Base-by-base conservation (phyloP, 1,284 basidiomycete genomes). In the Trichosporon faecale region DNA sequence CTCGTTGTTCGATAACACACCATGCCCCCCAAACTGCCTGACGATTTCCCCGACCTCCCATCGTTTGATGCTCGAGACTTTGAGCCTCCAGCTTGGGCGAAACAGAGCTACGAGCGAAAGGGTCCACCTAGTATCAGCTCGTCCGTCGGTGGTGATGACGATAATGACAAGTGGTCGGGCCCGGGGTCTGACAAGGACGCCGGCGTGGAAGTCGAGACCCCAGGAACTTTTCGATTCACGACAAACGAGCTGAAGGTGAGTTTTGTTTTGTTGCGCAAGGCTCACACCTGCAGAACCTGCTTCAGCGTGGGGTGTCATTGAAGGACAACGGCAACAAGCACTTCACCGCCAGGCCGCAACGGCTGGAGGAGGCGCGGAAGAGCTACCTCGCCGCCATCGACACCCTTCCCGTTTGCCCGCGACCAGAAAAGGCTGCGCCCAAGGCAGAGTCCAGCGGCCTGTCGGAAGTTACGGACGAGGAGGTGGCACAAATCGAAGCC, bases 401-500 rank as follows among this genome's bases (percentile, higher is more conserved):
- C 7, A 68, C 68, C 27, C 72, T 80, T 16, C 80, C 68, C 0
- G 46, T 29, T 6, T 31, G 68, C 2, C 64, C 74, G 6, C 27
- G 66, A 46, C 66, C 8, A 61, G 33, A 23, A 12, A 40, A 61
- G 18, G 31, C 16, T 2, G 16, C 49, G 33, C 23, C 44, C 4
- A 29, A 61, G 27, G 33, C 12, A 11, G 60, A 5, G 66, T 8
- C 37, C 31, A 75, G 74, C 46, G 77, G 75, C 6, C 75, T 83
- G n/a, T 66, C 78, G 60, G 81, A 82, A 60, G 72, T 82, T 3
- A 76, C 79, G 2, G 81, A 82, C 1, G 79, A 78, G 44, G 79
- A 80, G 69, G 80, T 76, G 0, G 69, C 46, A 2, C 68, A 46
- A 18, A 80, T 81, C 31, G 68, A 75, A 37, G 66, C 49, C 21